phyloP scores from a whole-genome alignment of 805 yeast genomes.

The Wickerhamiella galacta region DNA sequence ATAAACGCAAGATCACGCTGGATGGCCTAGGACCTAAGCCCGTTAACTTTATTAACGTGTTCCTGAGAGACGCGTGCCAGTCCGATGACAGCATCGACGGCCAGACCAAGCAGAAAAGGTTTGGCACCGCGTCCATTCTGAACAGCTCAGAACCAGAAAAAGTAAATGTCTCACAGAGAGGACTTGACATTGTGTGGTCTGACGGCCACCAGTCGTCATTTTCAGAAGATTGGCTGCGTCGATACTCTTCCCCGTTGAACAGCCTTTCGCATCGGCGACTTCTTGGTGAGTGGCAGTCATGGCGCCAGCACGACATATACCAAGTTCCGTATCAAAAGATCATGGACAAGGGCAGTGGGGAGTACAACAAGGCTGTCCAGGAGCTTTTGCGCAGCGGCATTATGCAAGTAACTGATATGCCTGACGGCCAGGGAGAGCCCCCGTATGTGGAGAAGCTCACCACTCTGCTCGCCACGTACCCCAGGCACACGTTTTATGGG shows the following conservation, averaged over 20 bases:
- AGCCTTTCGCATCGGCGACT: conserved; percentile 21
- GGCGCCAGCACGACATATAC: conserved; percentile 17
- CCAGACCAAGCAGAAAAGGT: conserved; percentile 41
- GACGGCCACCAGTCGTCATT: conserved; percentile 32
- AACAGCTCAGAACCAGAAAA: background rate
- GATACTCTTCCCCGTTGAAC: conserved; percentile 25
- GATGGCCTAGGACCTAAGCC: no score
- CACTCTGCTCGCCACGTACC: conserved; percentile 39
- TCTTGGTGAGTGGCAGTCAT: conserved; percentile 3
- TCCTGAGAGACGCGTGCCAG: conserved; percentile 50
- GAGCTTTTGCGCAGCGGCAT: conserved; percentile 42
- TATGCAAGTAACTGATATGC: conserved; percentile 36
- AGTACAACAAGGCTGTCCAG: conserved; percentile 26
- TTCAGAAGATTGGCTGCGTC: conserved; percentile 30
- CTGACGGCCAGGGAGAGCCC: conserved; percentile 22
- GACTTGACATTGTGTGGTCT: conserved; percentile 31
- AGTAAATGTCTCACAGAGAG: conserved; percentile 15
- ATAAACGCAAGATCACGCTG: no score
- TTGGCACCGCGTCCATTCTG: conserved; percentile 35
- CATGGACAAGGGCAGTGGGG: conserved; percentile 21
- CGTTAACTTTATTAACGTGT: conserved; percentile 19
- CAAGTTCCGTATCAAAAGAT: conserved; percentile 27
- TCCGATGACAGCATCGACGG: conserved; percentile 33
- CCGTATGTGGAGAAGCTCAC: conserved; percentile 29
- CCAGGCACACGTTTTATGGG: conserved; percentile 59